Base-by-base conservation (phyloP, 2,329 filamentous ascomycete species). In the Dactylellina leptospora region DNA sequence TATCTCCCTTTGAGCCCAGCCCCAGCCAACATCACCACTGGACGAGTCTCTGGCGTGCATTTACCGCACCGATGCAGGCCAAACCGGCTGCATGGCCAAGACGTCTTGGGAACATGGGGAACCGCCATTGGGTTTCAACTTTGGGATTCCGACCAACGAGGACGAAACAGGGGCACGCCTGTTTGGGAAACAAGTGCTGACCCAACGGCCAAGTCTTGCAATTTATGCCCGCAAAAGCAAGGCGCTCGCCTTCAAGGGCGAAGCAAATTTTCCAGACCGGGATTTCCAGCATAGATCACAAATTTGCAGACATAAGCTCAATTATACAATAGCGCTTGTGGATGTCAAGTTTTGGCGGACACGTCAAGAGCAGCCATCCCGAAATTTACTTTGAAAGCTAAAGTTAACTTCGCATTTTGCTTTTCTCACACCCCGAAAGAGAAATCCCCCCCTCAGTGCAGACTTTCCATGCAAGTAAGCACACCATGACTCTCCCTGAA, bases 401-500 rank as follows among this genome's bases (percentile, higher is more conserved):
- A 55, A 47, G 42, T 47, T 64, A 20, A 56, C 58, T 56, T 25
- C n/a, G 13, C 27, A 51, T 50, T 44, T 66, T 66, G 61, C 61
- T 66, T 66, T 56, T 64, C 50, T 45, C 42, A 23, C 47, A 36
- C 60, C n/a, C n/a, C n/a, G n/a, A n/a, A n/a, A n/a, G n/a, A n/a
- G n/a, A 18, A 45, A 36, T 40, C 23, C 27, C 38, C 40, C 28
- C 44, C 20, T 50, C 20, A 13, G 33, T 51, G 38, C 13, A 51
- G 47, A 40, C 50, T 38, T 56, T 51, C 60, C 51, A 53, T 64
- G 51, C 51, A 56, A 38, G 61, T 58, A n/a, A 63, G 59, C 59
- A 27, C 59, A 54, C 53, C 38, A 51, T 53, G 51, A 63, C 42
- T 66, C 62, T 68, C 62, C 62, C 54, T 68, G 62, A 68, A 68